phyloP scores from a whole-genome alignment of 108 stramenopile species.

The Chaetoceros muelleri region DNA sequence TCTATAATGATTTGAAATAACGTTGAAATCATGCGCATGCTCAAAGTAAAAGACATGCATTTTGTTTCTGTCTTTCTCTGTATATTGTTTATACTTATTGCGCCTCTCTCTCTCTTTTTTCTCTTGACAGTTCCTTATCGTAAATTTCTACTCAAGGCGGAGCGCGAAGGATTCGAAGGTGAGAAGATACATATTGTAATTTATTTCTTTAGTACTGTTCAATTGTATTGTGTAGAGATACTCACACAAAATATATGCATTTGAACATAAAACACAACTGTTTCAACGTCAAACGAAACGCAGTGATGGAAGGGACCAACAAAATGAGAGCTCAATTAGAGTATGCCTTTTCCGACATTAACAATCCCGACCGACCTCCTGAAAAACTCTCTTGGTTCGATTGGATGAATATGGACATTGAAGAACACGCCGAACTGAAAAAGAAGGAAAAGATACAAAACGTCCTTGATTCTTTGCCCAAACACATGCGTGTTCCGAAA shows the following conservation, averaged over 20 bases:
- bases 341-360: constrained; percentile 63
- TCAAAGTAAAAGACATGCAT: too few species aligned
- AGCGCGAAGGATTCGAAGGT: constrained; percentile 78
- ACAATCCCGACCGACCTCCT: constrained; percentile 61
- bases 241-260: too few species aligned
- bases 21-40: too few species aligned
- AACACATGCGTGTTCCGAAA: constrained; percentile 69
- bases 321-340: constrained; percentile 72
- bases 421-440: constrained; percentile 77
- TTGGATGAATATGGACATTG: constrained; percentile 85
- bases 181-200: too few species aligned
- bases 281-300: not conserved
- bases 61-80: too few species aligned
- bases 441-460: constrained; percentile 58
- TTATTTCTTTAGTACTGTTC: too few species aligned
- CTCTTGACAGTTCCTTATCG: constrained; percentile 38
- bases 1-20: too few species aligned
- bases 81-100: not conserved
- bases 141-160: constrained; percentile 77
- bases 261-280: not conserved
- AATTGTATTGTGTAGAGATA: too few species aligned
- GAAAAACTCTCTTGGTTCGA: constrained; percentile 65
- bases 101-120: not conserved
- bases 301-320: constrained; percentile 79
- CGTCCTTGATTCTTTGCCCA: constrained; percentile 68